These are phyloP conservation scores for Penicillium psychrofluorescens DNA, from an alignment of 495 filamentous ascomycete genomes.

Conservation along the genomic window DNA sequence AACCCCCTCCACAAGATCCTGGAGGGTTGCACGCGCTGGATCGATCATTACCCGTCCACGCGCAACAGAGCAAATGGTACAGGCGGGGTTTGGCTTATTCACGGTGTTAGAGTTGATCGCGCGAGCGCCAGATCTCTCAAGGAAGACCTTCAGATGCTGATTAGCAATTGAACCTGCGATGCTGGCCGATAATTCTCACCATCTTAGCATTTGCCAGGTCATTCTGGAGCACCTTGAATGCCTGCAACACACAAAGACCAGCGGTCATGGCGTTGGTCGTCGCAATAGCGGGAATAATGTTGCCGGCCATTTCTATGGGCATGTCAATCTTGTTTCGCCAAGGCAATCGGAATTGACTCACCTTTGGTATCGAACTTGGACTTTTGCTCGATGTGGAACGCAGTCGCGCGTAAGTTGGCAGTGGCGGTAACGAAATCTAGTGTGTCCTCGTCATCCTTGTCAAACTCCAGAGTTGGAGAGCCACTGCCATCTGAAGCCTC, in stretches of 20 bases:
- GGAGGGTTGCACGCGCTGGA: constrained; percentile 65
- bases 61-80: constrained; percentile 72
- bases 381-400: constrained; percentile 80
- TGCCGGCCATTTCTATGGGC: constrained; percentile 81
- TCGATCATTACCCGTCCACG: constrained; percentile 62
- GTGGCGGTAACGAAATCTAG: constrained; percentile 90
- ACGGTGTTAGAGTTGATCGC: constrained; percentile 71
- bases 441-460: constrained; percentile 96
- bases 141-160: constrained; percentile 54
- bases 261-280: constrained; percentile 98
- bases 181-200: constrained; percentile 17
- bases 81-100: constrained; percentile 69
- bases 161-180: background rate
- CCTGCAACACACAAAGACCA: constrained; percentile 84
- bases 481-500: constrained; percentile 37
- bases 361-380: constrained; percentile 96
- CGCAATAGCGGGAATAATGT: constrained; percentile 97
- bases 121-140: constrained; percentile 61
- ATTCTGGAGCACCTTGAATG: constrained; percentile 80
- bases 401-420: constrained; percentile 76
- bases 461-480: constrained; percentile 69
- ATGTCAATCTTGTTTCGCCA: constrained; percentile 1
- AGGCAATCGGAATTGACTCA: constrained; percentile 17
- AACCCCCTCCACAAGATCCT: constrained; percentile 71
- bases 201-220: constrained; percentile 59